phyloP scores from a whole-genome alignment of 2,329 filamentous ascomycete species.

The Zelopaecilomyces penicillatus region DNA sequence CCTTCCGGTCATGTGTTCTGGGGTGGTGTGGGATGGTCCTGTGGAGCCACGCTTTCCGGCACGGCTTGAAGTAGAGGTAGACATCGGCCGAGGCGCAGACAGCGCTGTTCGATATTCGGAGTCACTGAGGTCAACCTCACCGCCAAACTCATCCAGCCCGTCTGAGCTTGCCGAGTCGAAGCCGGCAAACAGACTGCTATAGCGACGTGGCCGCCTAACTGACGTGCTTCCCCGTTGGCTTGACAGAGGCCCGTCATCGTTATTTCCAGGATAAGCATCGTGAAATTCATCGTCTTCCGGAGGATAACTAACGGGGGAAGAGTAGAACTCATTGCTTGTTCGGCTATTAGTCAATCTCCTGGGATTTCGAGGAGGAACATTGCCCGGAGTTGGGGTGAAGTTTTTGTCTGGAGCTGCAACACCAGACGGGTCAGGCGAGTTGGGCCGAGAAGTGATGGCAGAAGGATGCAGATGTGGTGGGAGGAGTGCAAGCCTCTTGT shows the following conservation, averaged over 20 bases:
- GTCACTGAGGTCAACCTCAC: constrained; percentile 54
- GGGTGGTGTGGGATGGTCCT: constrained; percentile 30
- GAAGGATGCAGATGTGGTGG: constrained; percentile 74
- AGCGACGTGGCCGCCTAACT: constrained; percentile 61
- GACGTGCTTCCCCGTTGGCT: constrained; percentile 42
- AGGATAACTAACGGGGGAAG: constrained; percentile 34
- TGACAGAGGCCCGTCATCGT: constrained; percentile 68
- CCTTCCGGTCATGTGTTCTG: constrained; percentile 31
- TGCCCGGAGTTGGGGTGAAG: constrained; percentile 45
- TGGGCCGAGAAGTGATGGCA: constrained; percentile 55
- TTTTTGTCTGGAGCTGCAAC: constrained; percentile 25
- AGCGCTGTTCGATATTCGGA: constrained; percentile 59
- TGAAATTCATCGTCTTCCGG: constrained; percentile 35
- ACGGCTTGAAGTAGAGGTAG: constrained; percentile 26
- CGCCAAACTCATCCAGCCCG: constrained; percentile 51
- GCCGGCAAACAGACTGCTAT: constrained; percentile 79
- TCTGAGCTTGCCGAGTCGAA: constrained; percentile 67
- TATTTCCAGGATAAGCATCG: constrained; percentile 69
- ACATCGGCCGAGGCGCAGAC: constrained; percentile 51
- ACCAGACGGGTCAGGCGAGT: constrained; percentile 39
- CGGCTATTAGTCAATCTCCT: constrained; percentile 41
- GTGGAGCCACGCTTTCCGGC: constrained; percentile 35
- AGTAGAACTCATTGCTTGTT: constrained; percentile 40
- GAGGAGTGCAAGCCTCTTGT: constrained; percentile 65
- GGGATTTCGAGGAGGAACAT: constrained; percentile 52